These are phyloP conservation scores for Colletotrichum tofieldiae DNA, from an alignment of 2,329 filamentous ascomycete species.

Conservation along the genomic window DNA sequence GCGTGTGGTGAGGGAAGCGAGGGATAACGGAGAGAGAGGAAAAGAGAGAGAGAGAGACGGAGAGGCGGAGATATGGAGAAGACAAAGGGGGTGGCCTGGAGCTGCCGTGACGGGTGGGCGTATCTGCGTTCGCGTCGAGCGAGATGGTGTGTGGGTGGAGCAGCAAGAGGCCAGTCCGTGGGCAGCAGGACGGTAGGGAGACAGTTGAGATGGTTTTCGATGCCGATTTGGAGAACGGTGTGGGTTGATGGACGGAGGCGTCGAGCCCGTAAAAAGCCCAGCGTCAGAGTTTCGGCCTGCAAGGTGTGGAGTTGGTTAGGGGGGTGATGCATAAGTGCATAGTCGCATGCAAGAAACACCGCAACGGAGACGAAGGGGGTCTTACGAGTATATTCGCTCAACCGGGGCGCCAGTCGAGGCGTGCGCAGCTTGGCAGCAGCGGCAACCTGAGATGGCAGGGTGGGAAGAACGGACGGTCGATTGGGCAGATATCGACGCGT, in stretches of 20 bases:
- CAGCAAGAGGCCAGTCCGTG: no score
- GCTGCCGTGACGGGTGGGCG: not conserved
- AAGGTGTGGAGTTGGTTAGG: not conserved
- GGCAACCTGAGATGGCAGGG: conserved; percentile 11
- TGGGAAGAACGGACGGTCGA: conserved; percentile 11
- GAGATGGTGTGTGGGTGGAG: conserved; percentile 23
- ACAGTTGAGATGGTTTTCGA: conserved; percentile 13
- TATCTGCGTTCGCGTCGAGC: not conserved
- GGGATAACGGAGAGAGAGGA: conserved; percentile 11
- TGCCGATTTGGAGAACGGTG: conserved; percentile 13
- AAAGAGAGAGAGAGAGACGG: not conserved
- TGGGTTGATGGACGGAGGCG: conserved; percentile 10
- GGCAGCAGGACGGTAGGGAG: conserved; percentile 2
- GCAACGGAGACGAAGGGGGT: not conserved
- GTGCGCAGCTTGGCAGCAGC: conserved; percentile 33
- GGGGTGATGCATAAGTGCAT: not conserved
- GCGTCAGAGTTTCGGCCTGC: conserved; percentile 9
- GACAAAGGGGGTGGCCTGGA: not conserved
- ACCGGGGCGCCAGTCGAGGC: conserved; percentile 24
- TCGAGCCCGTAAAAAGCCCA: conserved; percentile 4
- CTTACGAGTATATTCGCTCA: conserved; percentile 15
- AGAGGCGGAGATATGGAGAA: not conserved
- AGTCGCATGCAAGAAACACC: conserved; percentile 9
- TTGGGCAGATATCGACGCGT: conserved; percentile 29
- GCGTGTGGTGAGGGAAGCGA: conserved; percentile 6